Percentiles rank a stretch among this genome's conserved stretches.
Evolutionary conservation across 768 basidiomycete genomes (phyloP).

Genomic region (Psilocybe sp.): DNA sequence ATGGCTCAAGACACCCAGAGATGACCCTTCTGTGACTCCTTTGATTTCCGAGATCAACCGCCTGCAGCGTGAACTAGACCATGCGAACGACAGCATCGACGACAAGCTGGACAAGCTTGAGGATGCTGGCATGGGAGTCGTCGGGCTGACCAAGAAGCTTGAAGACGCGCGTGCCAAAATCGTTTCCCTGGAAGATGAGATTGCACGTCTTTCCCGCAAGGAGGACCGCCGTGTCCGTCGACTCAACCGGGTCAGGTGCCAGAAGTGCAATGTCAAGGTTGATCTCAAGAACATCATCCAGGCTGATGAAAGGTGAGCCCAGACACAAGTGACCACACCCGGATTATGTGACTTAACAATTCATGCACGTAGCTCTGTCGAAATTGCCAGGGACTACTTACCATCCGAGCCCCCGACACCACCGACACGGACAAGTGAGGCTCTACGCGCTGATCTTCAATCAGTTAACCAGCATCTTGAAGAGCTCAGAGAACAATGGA

Average conservation of each 20-base stretch:
- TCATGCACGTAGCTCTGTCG: slow-evolving; percentile 42
- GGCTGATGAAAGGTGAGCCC: slow-evolving; percentile 60
- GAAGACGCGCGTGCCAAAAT: slow-evolving; percentile 68
- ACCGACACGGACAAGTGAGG: slow-evolving; percentile 65
- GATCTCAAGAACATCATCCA: slow-evolving; percentile 44
- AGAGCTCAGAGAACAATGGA: slow-evolving; percentile 67
- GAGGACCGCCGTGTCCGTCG: slow-evolving; percentile 69
- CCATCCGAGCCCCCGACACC: slow-evolving; percentile 64
- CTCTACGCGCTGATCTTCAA: slow-evolving; percentile 55
- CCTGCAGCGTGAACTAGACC: slow-evolving; percentile 72
- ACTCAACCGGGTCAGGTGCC: slow-evolving; percentile 61
- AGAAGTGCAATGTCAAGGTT: slow-evolving; percentile 65
- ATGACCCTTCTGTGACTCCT: slow-evolving; percentile 57
- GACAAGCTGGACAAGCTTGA: slow-evolving; percentile 86
- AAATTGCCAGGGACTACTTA: slow-evolving; percentile 44
- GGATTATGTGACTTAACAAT: background rate
- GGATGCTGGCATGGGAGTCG: slow-evolving; percentile 72
- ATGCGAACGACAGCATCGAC: slow-evolving; percentile 82
- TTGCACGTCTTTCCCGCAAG: slow-evolving; percentile 57
- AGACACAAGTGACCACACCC: background rate
- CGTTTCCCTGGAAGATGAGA: slow-evolving; percentile 60
- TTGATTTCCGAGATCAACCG: slow-evolving; percentile 70
- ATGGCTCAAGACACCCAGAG: slow-evolving; percentile 63
- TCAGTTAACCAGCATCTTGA: slow-evolving; percentile 63
- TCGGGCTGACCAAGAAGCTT: slow-evolving; percentile 66